Conservation (phyloP, 208 protist species). For the Vickermania spadyakhi region DNA sequence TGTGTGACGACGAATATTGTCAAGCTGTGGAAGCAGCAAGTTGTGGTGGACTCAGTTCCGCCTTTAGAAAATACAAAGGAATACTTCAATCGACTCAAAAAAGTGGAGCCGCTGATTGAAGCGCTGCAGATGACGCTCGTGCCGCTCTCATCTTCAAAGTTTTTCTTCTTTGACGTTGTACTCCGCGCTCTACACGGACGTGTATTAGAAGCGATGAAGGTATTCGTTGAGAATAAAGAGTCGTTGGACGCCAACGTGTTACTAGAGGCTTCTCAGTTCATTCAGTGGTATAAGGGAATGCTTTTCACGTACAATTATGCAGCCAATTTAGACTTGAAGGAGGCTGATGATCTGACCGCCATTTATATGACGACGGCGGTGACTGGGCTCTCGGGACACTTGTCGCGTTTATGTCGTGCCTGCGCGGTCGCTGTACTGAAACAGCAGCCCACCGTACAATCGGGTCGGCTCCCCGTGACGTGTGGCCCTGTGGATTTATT, state of each 20-base stretch:
- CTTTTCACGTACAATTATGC: constrained; percentile 52
- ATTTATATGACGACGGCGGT: constrained; percentile 68
- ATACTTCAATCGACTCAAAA: constrained; percentile 84
- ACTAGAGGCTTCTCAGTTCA: constrained; percentile 73
- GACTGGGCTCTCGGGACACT: constrained; percentile 58
- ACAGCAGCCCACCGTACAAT: constrained; percentile 38
- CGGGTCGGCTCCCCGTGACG: constrained; percentile 55
- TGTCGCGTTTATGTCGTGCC: constrained; percentile 56
- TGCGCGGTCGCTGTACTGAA: constrained; percentile 66
- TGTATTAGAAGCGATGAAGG: constrained; percentile 64
- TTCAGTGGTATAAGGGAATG: constrained; percentile 81
- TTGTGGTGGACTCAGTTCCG: constrained; percentile 75
- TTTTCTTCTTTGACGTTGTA: constrained; percentile 71
- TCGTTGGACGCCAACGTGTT: constrained; percentile 58
- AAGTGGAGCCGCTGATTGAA: constrained; percentile 64
- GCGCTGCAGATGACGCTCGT: constrained; percentile 78
- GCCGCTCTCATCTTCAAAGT: constrained; percentile 48
- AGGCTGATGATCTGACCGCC: constrained; percentile 51
- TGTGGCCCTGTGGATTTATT: constrained; percentile 84
- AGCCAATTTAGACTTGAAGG: constrained; percentile 45
- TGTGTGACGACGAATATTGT: constrained; percentile 47
- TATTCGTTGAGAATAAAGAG: constrained; percentile 36
- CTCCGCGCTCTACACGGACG: constrained; percentile 57
- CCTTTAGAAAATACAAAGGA: constrained; percentile 54
- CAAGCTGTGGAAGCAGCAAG: constrained; percentile 72